Base-by-base conservation (phyloP, 2,329 filamentous ascomycete species). In the Aspergillus caelatus region DNA sequence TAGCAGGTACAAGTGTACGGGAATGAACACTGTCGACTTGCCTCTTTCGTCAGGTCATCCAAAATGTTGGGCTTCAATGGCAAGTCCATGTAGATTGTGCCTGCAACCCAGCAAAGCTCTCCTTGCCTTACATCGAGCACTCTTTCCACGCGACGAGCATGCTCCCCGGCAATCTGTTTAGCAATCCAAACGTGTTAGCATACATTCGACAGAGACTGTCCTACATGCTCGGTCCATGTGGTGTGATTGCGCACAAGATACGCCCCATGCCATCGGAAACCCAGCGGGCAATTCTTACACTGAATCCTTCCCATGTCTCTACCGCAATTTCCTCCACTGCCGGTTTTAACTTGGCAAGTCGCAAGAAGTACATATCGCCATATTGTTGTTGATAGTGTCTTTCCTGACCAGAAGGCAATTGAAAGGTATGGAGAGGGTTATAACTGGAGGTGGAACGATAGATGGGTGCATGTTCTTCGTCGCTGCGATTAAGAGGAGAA, bases 1-100 rank as follows among this genome's bases (percentile, higher is more conserved):
- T 60, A 71, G 68, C 59, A 32, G 14, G 16, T 6, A 11, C 28
- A 23, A 52, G 54, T 14, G 6, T 28, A 30, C n/a, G 16, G n/a
- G 3, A 10, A 34, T 10, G 14, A 61, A n/a, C 7, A 60, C n/a
- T n/a, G 34, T 43, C 11, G 39, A 77, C 86, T 68, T 80, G 94
- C 92, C 78, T 97, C 94, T 79, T 96, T 96, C 46, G 92, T 91
- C 48, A 99, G 91, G 71, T 99, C 95, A 64, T 97, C 94, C 39
- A 99, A 82, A 76, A 99, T 94, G 74, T 96, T 96, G 1, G 96
- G 95, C 81, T 99, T 99, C 72, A 97, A 79, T 2, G 91, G 88
- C 92, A 99, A 94, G 67, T 98, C 93, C 91, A 98, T 96, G 77
- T 96, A 99, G 36, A 98, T 88, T 0, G 95, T 99, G 19, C 96